A percentile compares a stretch with the other conserved stretches of the same genome.
Conservation (phyloP, 2,329 filamentous ascomycete species). For the Pestalotiopsis sp. region DNA sequence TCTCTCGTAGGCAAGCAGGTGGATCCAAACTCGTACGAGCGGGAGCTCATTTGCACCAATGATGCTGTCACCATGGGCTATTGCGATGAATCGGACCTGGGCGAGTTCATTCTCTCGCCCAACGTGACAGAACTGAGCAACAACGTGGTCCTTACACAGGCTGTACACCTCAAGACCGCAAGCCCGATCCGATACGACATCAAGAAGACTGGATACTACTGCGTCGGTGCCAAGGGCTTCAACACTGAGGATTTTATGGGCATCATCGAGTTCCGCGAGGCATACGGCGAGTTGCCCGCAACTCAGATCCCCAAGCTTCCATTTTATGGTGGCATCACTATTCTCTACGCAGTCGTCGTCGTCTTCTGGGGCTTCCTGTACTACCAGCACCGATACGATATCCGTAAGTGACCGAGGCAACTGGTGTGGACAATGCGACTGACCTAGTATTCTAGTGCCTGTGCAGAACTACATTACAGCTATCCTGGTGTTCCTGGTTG, state of each 20-base stretch:
- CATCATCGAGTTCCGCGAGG: constrained; percentile 89
- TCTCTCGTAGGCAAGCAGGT: constrained; percentile 72
- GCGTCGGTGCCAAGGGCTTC: constrained; percentile 78
- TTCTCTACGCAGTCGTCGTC: constrained; percentile 87
- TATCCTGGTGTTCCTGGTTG: constrained; percentile 88
- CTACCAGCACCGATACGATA: constrained; percentile 91
- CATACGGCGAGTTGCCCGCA: constrained; percentile 92
- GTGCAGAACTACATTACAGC: constrained; percentile 99
- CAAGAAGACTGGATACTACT: constrained; percentile 94
- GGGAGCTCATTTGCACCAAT: constrained; percentile 76
- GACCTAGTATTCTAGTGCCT: constrained; percentile 60
- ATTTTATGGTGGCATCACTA: constrained; percentile 93
- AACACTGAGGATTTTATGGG: constrained; percentile 72
- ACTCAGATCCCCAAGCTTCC: constrained; percentile 96
- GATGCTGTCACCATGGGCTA: constrained; percentile 67
- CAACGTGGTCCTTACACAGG: constrained; percentile 75
- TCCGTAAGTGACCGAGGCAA: constrained; percentile 56
- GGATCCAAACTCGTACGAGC: constrained; percentile 41
- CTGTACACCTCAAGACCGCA: constrained; percentile 79
- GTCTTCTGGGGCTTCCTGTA: constrained; percentile 94
- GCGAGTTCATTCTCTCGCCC: constrained; percentile 79
- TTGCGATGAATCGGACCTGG: constrained; percentile 78
- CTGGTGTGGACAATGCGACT: neutral
- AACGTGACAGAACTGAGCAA: constrained; percentile 75
- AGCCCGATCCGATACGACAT: constrained; percentile 79